These are phyloP conservation scores for Monosporascus sp. DNA, from an alignment of 2,329 filamentous ascomycete genomes.

Conservation along the genomic window DNA sequence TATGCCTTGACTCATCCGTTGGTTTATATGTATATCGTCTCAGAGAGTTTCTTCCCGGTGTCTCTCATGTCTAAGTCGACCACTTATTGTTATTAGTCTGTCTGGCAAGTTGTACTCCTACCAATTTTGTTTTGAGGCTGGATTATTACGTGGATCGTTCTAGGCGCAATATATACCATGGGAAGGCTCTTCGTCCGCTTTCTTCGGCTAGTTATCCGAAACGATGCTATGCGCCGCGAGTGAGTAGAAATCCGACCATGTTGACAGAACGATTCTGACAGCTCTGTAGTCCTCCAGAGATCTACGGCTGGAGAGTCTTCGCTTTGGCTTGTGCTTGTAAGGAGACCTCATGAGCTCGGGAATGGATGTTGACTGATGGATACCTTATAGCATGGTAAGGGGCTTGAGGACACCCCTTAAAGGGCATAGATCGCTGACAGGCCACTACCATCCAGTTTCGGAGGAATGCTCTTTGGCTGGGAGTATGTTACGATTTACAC, in stretches of 20 bases:
- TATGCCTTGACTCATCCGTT: no score
- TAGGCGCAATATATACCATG: slow-evolving; percentile 21
- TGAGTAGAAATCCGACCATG: not conserved
- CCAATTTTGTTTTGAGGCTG: no score
- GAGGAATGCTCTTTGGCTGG: slow-evolving; percentile 50
- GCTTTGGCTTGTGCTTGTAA: slow-evolving; percentile 52
- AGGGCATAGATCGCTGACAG: not conserved
- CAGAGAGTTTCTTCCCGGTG: no score
- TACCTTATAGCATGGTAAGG: slow-evolving; percentile 1
- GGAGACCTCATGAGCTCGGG: slow-evolving; percentile 5
- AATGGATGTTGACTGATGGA: not conserved
- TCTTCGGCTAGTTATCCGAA: slow-evolving; percentile 55
- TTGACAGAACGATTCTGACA: not conserved
- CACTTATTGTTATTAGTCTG: no score
- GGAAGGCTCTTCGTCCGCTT: slow-evolving; percentile 33
- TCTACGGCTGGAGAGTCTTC: slow-evolving; percentile 66
- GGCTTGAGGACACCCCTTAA: not conserved
- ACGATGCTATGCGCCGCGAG: slow-evolving; percentile 65
- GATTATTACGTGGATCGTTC: no score
- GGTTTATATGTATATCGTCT: no score
- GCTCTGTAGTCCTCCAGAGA: slow-evolving; percentile 44
- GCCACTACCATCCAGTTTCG: slow-evolving; percentile 49
- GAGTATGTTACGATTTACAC: slow-evolving; percentile 18
- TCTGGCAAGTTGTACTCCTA: no score
- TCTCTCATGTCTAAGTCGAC: no score